Evolutionary conservation across 2,329 filamentous ascomycete species (phyloP).

Genomic region (Helminthosporium solani): DNA sequence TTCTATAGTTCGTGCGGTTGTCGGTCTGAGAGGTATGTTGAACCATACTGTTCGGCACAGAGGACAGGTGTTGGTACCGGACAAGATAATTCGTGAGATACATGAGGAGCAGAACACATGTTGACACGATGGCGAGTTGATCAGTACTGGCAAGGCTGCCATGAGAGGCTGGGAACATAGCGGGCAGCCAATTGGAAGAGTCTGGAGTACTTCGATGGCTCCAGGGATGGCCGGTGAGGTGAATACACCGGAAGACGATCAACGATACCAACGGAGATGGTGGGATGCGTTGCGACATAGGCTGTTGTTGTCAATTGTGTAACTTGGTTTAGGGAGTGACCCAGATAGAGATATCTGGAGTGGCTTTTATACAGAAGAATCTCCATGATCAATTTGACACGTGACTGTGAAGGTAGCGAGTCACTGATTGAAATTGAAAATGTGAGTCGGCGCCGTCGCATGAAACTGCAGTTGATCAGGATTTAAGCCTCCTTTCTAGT

Average conservation of each 20-base stretch:
- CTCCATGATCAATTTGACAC: too few relatives aligned
- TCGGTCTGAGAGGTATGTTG: not conserved
- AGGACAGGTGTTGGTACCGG: not conserved
- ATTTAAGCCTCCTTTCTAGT: too few relatives aligned
- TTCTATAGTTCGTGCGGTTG: not conserved
- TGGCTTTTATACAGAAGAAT: too few relatives aligned
- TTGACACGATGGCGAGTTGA: not conserved
- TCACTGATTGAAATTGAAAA: too few relatives aligned
- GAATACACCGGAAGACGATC: not conserved
- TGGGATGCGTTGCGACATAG: too few relatives aligned
- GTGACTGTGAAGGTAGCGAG: too few relatives aligned
- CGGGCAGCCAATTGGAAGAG: not conserved
- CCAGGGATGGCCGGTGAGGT: not conserved
- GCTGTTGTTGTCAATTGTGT: too few relatives aligned
- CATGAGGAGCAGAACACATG: not conserved
- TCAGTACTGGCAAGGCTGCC: not conserved
- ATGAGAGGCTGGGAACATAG: not conserved
- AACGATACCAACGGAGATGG: not conserved
- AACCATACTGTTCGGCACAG: slow-evolving; percentile 1
- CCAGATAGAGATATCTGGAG: too few relatives aligned
- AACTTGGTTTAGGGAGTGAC: too few relatives aligned
- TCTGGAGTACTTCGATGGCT: not conserved
- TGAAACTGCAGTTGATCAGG: too few relatives aligned
- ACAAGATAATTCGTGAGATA: not conserved
- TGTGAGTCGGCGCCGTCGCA: too few relatives aligned